Conservation (phyloP, 768 basidiomycete species). For the Postia placenta region DNA sequence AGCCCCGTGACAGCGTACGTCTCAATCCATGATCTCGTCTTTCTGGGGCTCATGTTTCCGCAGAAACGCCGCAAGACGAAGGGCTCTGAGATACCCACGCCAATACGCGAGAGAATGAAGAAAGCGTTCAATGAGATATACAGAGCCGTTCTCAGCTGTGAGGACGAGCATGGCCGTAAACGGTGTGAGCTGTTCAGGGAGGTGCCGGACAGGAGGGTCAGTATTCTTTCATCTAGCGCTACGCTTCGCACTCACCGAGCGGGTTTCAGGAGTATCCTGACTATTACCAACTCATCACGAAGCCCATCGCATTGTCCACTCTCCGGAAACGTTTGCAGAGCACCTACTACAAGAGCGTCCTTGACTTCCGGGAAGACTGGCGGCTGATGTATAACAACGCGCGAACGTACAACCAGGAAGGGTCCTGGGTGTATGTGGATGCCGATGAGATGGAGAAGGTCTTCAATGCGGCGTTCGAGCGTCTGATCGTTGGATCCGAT, state of each 20-base stretch:
- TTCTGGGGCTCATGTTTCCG: not conserved
- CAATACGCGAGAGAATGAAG: conserved; percentile 72
- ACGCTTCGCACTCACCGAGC: not conserved
- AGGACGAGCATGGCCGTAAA: conserved; percentile 68
- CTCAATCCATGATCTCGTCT: not conserved
- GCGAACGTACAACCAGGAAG: conserved; percentile 89
- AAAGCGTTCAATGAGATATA: conserved; percentile 74
- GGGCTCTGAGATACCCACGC: conserved; percentile 47
- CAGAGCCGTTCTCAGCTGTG: conserved; percentile 65
- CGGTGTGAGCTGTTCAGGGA: conserved; percentile 86
- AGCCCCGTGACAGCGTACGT: conserved; percentile 61
- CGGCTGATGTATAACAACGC: conserved; percentile 93
- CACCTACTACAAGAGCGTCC: conserved; percentile 67
- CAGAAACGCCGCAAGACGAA: conserved; percentile 88
- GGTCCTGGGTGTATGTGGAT: conserved; percentile 91
- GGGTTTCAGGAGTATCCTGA: conserved; percentile 73
- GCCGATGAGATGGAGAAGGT: conserved; percentile 93
- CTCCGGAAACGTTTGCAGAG: conserved; percentile 73
- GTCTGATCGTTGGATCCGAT: conserved; percentile 58
- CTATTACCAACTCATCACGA: conserved; percentile 84
- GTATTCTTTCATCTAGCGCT: conserved; percentile 12
- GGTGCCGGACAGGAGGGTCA: conserved; percentile 71
- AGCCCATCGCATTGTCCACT: conserved; percentile 83
- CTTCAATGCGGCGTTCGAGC: conserved; percentile 67
- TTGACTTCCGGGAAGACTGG: conserved; percentile 73